Evolutionary conservation across 2,329 filamentous ascomycete species (phyloP).

Genomic region (Acarospora socialis): DNA sequence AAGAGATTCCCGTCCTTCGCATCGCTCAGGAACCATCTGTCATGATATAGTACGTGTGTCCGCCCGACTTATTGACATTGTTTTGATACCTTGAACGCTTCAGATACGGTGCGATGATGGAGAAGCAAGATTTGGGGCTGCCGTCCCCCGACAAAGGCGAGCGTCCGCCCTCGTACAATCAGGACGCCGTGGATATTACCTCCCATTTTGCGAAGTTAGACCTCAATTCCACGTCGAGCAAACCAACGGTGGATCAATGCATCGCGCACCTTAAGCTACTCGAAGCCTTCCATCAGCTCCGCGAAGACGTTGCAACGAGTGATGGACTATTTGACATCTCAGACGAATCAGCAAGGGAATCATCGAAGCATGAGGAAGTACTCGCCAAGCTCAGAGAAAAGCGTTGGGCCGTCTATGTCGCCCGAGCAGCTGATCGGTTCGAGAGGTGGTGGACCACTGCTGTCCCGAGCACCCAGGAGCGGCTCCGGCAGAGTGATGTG

Average conservation of each 20-base stretch:
- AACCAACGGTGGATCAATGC: slow-evolving; percentile 41
- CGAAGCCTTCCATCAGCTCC: slow-evolving; percentile 51
- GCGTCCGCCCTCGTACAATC: too few relatives aligned
- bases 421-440: slow-evolving; percentile 55
- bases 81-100: too few relatives aligned
- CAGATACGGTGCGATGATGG: too few relatives aligned
- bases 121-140: too few relatives aligned
- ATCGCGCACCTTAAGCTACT: slow-evolving; percentile 63
- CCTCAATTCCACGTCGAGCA: slow-evolving; percentile 2
- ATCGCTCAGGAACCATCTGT: too few relatives aligned
- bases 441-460: slow-evolving; percentile 46
- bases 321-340: slow-evolving; percentile 54
- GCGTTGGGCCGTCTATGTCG: slow-evolving; percentile 57
- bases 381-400: slow-evolving; percentile 51
- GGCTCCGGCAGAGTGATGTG: slow-evolving; percentile 27
- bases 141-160: too few relatives aligned
- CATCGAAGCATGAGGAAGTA: slow-evolving; percentile 25
- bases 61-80: too few relatives aligned
- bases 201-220: slow-evolving; percentile 8
- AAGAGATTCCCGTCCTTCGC: too few relatives aligned
- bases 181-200: too few relatives aligned
- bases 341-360: slow-evolving; percentile 28
- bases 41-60: too few relatives aligned
- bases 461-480: slow-evolving; percentile 19
- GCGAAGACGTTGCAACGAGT: slow-evolving; percentile 49